A percentile compares a stretch with the other conserved stretches of the same genome.
These are phyloP conservation scores for Leptographium lundbergii DNA, from an alignment of 2,329 filamentous ascomycete genomes.

Conservation along the genomic window DNA sequence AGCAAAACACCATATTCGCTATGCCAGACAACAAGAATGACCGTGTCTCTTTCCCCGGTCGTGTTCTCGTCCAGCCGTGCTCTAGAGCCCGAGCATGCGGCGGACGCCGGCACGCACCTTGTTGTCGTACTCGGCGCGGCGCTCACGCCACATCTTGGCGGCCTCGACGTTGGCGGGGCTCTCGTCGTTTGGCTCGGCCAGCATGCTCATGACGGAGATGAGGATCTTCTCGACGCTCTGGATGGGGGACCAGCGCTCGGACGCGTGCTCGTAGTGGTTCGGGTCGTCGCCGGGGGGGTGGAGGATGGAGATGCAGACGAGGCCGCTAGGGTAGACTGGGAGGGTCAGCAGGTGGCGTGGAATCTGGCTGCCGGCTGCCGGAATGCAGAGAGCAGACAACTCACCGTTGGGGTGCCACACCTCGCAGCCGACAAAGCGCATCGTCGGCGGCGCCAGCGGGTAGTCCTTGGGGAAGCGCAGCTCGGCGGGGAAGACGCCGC, in stretches of 20 bases:
- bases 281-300: slow-evolving; percentile 94
- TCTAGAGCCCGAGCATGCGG: slow-evolving; percentile 59
- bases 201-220: slow-evolving; percentile 95
- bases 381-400: no score
- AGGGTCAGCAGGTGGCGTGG: not conserved
- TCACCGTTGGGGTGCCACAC: slow-evolving; percentile 95
- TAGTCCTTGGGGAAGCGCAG: slow-evolving; percentile 94
- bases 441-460: slow-evolving; percentile 86
- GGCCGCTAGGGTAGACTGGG: slow-evolving; percentile 76
- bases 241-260: slow-evolving; percentile 91
- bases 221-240: slow-evolving; percentile 97
- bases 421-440: slow-evolving; percentile 78
- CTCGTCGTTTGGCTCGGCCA: slow-evolving; percentile 94
- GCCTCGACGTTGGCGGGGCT: slow-evolving; percentile 93
- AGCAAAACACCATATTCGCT: not conserved
- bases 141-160: slow-evolving; percentile 89
- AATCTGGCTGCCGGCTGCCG: no score
- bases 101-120: slow-evolving; percentile 74
- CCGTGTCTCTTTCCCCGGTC: not conserved
- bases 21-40: not conserved
- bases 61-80: not conserved
- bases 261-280: slow-evolving; percentile 94
- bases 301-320: slow-evolving; percentile 96
- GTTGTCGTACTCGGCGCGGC: slow-evolving; percentile 70
- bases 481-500: slow-evolving; percentile 88